Conservation (phyloP, 495 filamentous ascomycete species). For the Neurospora terricola region DNA sequence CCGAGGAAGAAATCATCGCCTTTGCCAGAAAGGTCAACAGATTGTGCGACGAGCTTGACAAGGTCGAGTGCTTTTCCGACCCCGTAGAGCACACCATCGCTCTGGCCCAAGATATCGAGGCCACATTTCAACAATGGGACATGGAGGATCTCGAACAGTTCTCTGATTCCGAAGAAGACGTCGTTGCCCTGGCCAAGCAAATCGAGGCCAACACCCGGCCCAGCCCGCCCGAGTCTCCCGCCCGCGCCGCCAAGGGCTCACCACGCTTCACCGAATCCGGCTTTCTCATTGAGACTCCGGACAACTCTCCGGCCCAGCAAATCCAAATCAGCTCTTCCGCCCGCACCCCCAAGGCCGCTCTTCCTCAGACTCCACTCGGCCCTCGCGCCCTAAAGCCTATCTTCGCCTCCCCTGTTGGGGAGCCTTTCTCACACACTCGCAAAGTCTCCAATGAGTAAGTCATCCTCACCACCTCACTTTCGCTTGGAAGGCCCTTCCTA, state of each 20-base stretch:
- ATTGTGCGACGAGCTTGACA: background rate
- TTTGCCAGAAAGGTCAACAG: background rate
- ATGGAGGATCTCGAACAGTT: background rate
- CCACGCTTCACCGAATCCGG: background rate
- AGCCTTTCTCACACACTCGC: background rate
- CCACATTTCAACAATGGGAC: background rate
- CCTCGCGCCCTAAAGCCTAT: fast-evolving
- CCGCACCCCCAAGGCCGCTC: background rate
- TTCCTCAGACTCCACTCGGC: background rate
- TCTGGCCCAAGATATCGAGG: background rate
- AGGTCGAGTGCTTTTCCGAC: background rate
- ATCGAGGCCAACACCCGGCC: background rate
- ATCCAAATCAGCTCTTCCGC: background rate
- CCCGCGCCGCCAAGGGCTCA: no score
- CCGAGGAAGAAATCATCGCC: background rate
- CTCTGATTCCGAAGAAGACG: background rate
- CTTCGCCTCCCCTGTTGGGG: background rate
- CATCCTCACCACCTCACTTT: background rate
- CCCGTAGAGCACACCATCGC: background rate
- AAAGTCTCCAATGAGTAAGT: background rate
- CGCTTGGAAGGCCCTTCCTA: background rate
- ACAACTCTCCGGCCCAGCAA: background rate
- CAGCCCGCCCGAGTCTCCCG: background rate
- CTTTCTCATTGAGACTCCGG: background rate
- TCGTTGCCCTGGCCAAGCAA: fast-evolving